phyloP scores from a whole-genome alignment of 495 filamentous ascomycete genomes.

The Lasiosphaeris hirsuta region DNA sequence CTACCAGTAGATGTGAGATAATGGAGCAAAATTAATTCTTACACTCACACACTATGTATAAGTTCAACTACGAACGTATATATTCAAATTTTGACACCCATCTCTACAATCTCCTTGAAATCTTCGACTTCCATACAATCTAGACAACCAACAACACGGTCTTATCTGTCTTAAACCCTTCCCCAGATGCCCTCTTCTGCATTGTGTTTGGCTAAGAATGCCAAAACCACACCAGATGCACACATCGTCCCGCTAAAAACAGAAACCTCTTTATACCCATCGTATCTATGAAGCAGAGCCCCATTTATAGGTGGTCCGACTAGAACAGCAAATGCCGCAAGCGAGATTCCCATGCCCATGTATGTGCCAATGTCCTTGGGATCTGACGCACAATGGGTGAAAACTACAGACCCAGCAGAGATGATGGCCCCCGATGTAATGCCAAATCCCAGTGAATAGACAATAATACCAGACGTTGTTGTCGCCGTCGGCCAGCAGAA shows the following conservation, averaged over 20 bases:
- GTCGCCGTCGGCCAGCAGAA: slow-evolving; percentile 3
- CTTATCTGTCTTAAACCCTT: slow-evolving; percentile 4
- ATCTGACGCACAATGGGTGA: slow-evolving; percentile 41
- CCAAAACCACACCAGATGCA: slow-evolving; percentile 28
- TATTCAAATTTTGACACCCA: too few species aligned
- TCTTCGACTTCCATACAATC: too few species aligned
- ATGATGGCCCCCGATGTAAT: slow-evolving; percentile 33
- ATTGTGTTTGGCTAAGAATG: slow-evolving; percentile 27
- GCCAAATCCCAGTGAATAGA: background rate
- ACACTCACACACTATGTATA: too few species aligned
- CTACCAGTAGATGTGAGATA: too few species aligned
- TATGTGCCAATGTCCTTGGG: slow-evolving; percentile 51
- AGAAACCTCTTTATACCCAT: slow-evolving; percentile 37
- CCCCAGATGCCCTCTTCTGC: slow-evolving; percentile 32
- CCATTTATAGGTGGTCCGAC: slow-evolving; percentile 55
- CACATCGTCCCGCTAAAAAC: slow-evolving; percentile 49
- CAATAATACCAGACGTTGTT: background rate
- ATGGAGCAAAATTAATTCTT: too few species aligned
- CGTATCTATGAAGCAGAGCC: slow-evolving; percentile 41
- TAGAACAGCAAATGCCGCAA: slow-evolving; percentile 41
- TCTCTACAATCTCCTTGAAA: too few species aligned
- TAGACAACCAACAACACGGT: too few species aligned
- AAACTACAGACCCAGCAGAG: slow-evolving; percentile 40
- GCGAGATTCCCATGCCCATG: slow-evolving; percentile 51
- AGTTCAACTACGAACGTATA: too few species aligned